Conservation (phyloP, 768 basidiomycete genomes). For the Galerina sulciceps region DNA sequence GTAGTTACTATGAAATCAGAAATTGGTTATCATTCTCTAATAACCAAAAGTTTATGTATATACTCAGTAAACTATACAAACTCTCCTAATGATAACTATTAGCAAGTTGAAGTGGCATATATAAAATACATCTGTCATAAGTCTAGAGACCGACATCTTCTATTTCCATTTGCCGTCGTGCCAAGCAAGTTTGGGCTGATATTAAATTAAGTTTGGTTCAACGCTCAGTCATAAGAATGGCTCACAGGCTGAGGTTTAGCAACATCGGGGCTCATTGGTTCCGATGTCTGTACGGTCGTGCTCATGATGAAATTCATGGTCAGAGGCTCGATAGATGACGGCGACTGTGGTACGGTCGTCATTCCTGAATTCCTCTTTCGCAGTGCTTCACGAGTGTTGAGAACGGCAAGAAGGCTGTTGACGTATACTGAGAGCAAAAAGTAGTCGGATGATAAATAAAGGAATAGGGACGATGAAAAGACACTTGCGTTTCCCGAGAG, state of each 20-base stretch:
- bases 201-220: not conserved
- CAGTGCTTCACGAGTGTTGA: slow-evolving; percentile 31
- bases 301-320: slow-evolving; percentile 13
- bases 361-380: slow-evolving; percentile 25
- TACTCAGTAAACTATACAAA: not conserved
- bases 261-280: not conserved
- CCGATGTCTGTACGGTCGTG: not conserved
- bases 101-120: too few species aligned
- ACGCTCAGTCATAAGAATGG: not conserved
- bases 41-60: too few species aligned
- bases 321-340: slow-evolving; percentile 22
- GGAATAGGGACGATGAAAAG: not conserved
- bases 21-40: too few species aligned
- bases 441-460: not conserved
- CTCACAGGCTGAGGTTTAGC: slow-evolving; percentile 16
- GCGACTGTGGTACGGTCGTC: slow-evolving; percentile 25
- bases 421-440: slow-evolving; percentile 27
- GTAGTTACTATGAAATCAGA: too few species aligned
- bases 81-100: too few species aligned
- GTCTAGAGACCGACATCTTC: not conserved
- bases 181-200: slow-evolving; percentile 6
- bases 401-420: slow-evolving; percentile 37
- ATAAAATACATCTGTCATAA: too few species aligned
- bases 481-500: slow-evolving; percentile 27
- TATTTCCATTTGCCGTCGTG: slow-evolving; percentile 2